Evolutionary conservation across 2,329 filamentous ascomycete genomes (phyloP).

Genomic region (Penicillium sp.): DNA sequence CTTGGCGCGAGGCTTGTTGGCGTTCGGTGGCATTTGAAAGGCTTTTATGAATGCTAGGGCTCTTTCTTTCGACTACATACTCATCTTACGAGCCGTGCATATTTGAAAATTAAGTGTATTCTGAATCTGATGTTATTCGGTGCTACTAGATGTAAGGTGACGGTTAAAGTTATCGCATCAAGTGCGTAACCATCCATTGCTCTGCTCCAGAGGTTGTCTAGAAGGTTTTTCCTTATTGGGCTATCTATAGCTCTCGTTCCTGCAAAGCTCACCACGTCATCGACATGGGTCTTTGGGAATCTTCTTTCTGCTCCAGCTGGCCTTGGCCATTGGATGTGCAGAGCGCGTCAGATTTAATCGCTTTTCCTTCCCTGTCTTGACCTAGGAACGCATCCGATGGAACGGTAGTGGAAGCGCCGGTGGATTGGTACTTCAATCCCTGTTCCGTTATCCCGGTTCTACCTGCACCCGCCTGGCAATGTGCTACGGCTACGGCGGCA

Average conservation of each 20-base stretch:
- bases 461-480: too few species aligned
- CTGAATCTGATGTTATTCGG: not conserved
- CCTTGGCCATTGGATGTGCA: not conserved
- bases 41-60: too few species aligned
- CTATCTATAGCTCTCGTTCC: not conserved
- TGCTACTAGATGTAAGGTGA: too few species aligned
- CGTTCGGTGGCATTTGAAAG: not conserved
- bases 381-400: too few species aligned
- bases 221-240: not conserved
- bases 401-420: too few species aligned
- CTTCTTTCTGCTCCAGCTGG: not conserved
- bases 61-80: too few species aligned
- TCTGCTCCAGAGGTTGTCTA: not conserved
- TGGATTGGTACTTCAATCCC: too few species aligned
- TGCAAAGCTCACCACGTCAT: conserved; percentile 2
- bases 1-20: not conserved
- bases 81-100: too few species aligned
- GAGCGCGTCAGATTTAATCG: conserved; percentile 6
- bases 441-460: too few species aligned
- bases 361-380: too few species aligned
- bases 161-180: conserved; percentile 6
- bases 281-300: not conserved
- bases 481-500: not conserved
- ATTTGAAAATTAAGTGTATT: too few species aligned
- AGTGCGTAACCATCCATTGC: not conserved